These are phyloP conservation scores for Acrodontium crateriforme DNA, from an alignment of 2,329 filamentous ascomycete genomes.

Conservation along the genomic window DNA sequence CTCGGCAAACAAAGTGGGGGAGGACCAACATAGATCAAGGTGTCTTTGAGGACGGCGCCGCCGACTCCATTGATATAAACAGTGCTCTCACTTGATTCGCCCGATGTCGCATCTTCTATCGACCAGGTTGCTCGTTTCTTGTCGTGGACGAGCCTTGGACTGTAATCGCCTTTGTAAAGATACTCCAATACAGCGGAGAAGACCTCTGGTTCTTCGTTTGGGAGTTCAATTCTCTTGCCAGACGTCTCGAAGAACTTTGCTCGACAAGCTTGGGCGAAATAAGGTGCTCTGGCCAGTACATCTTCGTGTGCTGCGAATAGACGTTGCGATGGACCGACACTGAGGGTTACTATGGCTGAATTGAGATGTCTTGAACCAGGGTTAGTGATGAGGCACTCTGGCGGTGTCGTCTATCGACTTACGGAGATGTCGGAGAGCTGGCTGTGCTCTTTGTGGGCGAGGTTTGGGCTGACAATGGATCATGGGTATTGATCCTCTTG, in stretches of 20 bases:
- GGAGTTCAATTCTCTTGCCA: constrained; percentile 62
- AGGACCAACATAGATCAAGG: constrained; percentile 57
- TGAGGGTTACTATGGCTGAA: constrained; percentile 71
- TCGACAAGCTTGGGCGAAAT: constrained; percentile 54
- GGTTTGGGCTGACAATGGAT: constrained; percentile 14
- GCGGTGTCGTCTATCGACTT: constrained; percentile 4
- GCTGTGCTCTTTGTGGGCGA: constrained; percentile 13
- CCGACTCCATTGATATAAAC: constrained; percentile 54
- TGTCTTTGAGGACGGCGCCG: constrained; percentile 68
- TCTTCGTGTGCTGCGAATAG: constrained; percentile 89
- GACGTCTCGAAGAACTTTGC: constrained; percentile 47
- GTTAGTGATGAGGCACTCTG: constrained; percentile 6
- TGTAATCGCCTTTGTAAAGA: constrained; percentile 90
- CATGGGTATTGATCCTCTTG: constrained; percentile 14
- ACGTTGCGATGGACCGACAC: constrained; percentile 54
- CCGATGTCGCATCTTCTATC: constrained; percentile 48
- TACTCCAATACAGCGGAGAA: constrained; percentile 85
- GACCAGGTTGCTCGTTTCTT: constrained; percentile 70
- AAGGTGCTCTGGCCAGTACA: constrained; percentile 63
- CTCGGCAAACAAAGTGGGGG: constrained; percentile 1
- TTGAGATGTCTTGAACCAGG: constrained; percentile 27
- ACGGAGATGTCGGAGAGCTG: constrained; percentile 20
- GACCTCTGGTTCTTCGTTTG: constrained; percentile 77
- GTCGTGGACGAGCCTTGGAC: constrained; percentile 68
- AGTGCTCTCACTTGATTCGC: constrained; percentile 46